These are phyloP conservation scores for Onygena corvina DNA, from an alignment of 2,329 filamentous ascomycete species.

Conservation along the genomic window DNA sequence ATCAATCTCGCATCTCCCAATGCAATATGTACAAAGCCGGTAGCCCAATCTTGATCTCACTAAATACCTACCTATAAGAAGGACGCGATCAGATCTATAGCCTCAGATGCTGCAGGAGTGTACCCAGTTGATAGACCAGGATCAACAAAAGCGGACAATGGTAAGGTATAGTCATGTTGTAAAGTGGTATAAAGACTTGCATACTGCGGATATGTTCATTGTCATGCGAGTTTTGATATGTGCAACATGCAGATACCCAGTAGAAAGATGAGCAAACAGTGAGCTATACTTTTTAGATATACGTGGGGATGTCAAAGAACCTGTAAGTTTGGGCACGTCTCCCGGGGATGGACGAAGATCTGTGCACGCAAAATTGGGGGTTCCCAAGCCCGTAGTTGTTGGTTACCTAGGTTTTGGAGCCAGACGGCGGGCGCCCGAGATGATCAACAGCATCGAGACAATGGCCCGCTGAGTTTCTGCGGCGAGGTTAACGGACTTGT, in stretches of 20 bases:
- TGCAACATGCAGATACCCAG: constrained; percentile 2
- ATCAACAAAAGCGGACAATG: background rate
- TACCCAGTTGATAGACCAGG: background rate
- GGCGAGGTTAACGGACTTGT: background rate
- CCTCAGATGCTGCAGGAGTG: background rate
- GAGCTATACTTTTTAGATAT: too few relatives aligned
- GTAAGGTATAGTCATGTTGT: too few relatives aligned
- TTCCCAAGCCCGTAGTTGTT: too few relatives aligned
- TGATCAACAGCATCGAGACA: background rate
- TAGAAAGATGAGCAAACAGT: background rate
- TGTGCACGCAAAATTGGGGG: background rate
- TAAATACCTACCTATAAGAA: background rate
- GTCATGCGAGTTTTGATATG: background rate
- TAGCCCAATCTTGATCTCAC: background rate
- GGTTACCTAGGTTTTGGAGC: background rate
- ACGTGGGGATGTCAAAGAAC: background rate
- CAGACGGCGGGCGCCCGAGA: background rate
- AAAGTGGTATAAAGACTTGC: too few relatives aligned
- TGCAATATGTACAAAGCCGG: background rate
- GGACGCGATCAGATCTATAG: background rate
- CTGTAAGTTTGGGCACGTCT: background rate
- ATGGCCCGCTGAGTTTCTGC: background rate
- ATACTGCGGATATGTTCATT: background rate
- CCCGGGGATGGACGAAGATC: constrained; percentile 1
- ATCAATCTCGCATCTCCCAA: background rate